Evolutionary conservation across 108 stramenopile genomes (phyloP).

Genomic region (Cyclostephanos tholiformis): DNA sequence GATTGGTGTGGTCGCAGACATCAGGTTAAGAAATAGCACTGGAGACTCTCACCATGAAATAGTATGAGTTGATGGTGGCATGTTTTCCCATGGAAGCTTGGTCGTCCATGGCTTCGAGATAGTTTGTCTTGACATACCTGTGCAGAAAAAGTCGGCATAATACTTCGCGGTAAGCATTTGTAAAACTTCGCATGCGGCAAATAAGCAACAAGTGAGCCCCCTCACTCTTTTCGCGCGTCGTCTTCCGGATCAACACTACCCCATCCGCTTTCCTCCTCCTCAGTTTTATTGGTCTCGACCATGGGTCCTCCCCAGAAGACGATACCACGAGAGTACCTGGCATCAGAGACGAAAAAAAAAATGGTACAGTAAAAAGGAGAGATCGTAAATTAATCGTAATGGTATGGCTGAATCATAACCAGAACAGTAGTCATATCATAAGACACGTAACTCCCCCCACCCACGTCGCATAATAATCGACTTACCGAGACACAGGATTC

Average conservation of each 20-base stretch:
- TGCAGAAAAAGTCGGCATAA: neutral
- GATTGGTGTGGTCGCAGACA: too few species aligned
- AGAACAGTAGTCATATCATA: too few species aligned
- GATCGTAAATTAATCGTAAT: neutral
- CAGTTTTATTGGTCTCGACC: constrained; percentile 16
- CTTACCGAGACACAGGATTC: constrained; percentile 39
- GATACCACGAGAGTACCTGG: constrained; percentile 45
- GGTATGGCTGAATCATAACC: neutral
- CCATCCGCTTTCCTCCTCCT: constrained; percentile 26
- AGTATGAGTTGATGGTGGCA: constrained; percentile 49
- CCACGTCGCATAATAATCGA: neutral
- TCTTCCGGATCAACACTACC: constrained; percentile 24
- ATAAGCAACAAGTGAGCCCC: neutral
- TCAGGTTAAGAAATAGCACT: too few species aligned
- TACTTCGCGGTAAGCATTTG: neutral
- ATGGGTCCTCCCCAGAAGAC: constrained; percentile 57
- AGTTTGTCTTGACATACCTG: constrained; percentile 45
- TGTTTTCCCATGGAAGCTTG: constrained; percentile 26
- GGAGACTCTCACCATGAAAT: constrained; percentile 43
- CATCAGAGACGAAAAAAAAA: neutral
- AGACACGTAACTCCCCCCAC: neutral
- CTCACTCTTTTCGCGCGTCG: constrained; percentile 40
- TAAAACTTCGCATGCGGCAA: neutral
- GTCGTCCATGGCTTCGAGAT: constrained; percentile 40
- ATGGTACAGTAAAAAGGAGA: neutral